phyloP scores from a whole-genome alignment of 2,329 filamentous ascomycete genomes.

The Purpureocillium takamizusanense region DNA sequence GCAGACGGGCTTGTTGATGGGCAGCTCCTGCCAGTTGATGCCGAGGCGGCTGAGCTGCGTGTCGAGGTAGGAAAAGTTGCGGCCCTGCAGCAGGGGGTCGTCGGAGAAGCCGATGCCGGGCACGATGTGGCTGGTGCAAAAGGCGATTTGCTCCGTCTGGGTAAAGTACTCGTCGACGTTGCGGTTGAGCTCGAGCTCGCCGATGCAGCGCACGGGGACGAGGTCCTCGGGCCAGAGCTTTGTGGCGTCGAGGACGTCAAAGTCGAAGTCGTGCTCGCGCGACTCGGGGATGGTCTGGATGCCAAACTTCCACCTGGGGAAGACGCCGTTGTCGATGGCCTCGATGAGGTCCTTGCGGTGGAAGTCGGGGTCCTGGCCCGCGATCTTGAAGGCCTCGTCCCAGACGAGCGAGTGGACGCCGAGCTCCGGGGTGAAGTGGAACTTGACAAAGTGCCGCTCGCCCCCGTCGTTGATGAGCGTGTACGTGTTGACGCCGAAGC shows the following conservation, averaged over 20 bases:
- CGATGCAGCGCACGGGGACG: slow-evolving; percentile 68
- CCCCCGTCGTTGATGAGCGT: slow-evolving; percentile 60
- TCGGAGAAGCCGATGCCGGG: slow-evolving; percentile 71
- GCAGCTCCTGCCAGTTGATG: slow-evolving; percentile 67
- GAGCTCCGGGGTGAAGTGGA: slow-evolving; percentile 64
- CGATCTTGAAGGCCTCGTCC: slow-evolving; percentile 71
- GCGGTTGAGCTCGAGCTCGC: slow-evolving; percentile 68
- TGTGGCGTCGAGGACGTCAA: slow-evolving; percentile 77
- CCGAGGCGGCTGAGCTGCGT: slow-evolving; percentile 49
- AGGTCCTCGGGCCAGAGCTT: slow-evolving; percentile 79
- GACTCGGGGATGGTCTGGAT: slow-evolving; percentile 54
- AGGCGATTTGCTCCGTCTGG: slow-evolving; percentile 74
- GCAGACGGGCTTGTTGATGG: slow-evolving; percentile 67
- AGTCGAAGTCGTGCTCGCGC: slow-evolving; percentile 72
- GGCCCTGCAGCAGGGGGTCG: slow-evolving; percentile 64
- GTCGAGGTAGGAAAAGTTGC: slow-evolving; percentile 60
- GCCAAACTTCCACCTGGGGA: slow-evolving; percentile 72
- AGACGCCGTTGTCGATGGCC: slow-evolving; percentile 63
- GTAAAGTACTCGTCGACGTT: slow-evolving; percentile 78
- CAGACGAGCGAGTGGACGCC: slow-evolving; percentile 70
- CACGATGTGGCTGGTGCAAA: slow-evolving; percentile 72
- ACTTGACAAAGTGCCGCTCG: slow-evolving; percentile 67
- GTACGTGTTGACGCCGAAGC: slow-evolving; percentile 76
- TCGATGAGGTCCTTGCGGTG: slow-evolving; percentile 69
- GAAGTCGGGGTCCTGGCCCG: slow-evolving; percentile 70